Evolutionary conservation across 495 filamentous ascomycete species (phyloP).

Genomic region (Neurospora terricola): DNA sequence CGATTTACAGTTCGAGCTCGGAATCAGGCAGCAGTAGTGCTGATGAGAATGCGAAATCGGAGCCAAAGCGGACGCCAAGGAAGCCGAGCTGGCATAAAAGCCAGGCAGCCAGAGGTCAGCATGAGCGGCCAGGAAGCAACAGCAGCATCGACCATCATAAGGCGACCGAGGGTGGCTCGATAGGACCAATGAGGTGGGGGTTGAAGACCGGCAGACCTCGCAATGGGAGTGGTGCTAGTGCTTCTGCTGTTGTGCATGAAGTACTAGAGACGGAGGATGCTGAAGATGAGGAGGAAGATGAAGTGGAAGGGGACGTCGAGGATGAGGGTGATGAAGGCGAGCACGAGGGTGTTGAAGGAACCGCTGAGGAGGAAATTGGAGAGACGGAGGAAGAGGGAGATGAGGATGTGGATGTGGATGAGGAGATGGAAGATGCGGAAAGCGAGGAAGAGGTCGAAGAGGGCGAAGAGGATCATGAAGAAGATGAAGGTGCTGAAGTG

Average conservation of each 20-base stretch:
- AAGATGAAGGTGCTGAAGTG: neutral
- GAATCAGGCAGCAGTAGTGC: conserved; percentile 15
- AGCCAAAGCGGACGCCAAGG: conserved; percentile 13
- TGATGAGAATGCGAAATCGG: conserved; percentile 12
- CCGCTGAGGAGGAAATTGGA: conserved; percentile 6
- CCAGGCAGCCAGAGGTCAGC: conserved; percentile 7
- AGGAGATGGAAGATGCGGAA: conserved; percentile 10
- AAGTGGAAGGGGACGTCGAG: conserved; percentile 2
- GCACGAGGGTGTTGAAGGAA: conserved; percentile 19
- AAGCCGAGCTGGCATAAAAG: conserved; percentile 17
- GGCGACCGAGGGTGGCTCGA: neutral
- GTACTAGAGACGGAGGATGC: conserved; percentile 1
- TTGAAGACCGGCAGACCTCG: neutral
- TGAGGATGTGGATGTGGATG: conserved; percentile 9
- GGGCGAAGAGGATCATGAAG: neutral
- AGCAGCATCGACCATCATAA: neutral
- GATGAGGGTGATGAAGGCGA: conserved; percentile 13
- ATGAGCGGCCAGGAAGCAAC: neutral
- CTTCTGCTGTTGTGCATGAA: neutral
- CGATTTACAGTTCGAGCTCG: neutral
- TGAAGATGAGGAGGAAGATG: conserved; percentile 2
- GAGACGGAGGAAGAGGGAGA: conserved; percentile 13
- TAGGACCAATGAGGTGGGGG: neutral
- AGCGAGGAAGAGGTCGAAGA: conserved; percentile 11
- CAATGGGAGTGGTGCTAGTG: neutral